Evolutionary conservation across 352 stramenopile genomes (phyloP), one percentile per base, ranked within the genome.

Genomic region (Blastocystis sp.): DNA sequence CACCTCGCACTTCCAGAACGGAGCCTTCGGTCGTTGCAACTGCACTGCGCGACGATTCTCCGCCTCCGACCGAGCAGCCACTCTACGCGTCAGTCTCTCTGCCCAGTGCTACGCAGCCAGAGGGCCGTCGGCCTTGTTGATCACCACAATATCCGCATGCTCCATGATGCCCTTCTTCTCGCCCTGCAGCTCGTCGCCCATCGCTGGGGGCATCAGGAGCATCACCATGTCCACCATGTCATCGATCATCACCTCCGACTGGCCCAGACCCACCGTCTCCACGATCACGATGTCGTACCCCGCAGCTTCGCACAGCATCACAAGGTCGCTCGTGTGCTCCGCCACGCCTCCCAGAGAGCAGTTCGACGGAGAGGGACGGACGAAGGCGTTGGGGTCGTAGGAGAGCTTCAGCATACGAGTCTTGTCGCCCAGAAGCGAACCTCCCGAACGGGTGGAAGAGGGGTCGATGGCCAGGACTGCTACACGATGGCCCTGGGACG

Each of bases 141-240:
- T 95, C 9, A 98, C 94, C 34, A 98, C 91, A 26, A 98, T 93
- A 90, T 98, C 96, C 7, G 96, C 96, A 56, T 98, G 95, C 91
- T 99, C 97, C 84, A 98, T 96, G 91, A 99, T 98, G 15, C 97
- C 97, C 84, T 98, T 98, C 92, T 99, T 99, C n/a, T 94, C 94
- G 18, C 95, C 96, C 91, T 98, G 96, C 39, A 98, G 91, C 82
- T 97, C 95, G 91, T 98, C 96, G 15, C 97, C 97, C 37, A 94
- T 95, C n/a, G 94, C 96, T 1, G 96, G 96, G 15, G 96, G 94
- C 41, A 98, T 92, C 26, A 98, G 87, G 61, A 98, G 93, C 90
- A 98, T 93, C 34, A 98, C 92, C 93, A 98, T 96, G 91, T 99
- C 97, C 68, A 98, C 95, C 13, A 94, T 96, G 90, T 98, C 92